phyloP scores from a whole-genome alignment of 139 green algal species.

The Chlorella sp. region DNA sequence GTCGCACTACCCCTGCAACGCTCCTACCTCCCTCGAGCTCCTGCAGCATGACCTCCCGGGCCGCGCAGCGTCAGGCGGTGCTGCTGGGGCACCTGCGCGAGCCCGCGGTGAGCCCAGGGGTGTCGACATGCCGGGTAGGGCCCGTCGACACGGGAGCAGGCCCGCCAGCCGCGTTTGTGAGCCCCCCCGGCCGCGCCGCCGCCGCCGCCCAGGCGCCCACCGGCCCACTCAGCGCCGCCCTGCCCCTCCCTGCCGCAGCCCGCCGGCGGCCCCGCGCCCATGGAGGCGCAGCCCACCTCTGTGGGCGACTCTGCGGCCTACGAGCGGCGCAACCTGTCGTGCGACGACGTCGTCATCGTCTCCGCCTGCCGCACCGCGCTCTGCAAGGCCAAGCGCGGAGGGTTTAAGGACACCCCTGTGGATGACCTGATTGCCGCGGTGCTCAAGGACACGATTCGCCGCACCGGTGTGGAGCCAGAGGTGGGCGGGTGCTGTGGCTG shows the following conservation, averaged over 20 bases:
- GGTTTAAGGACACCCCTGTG: conserved; percentile 90
- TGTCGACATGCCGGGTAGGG: no score
- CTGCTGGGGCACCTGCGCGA: conserved; percentile 50
- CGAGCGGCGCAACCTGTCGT: conserved; percentile 51
- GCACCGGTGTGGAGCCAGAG: conserved; percentile 76
- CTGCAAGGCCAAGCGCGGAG: conserved; percentile 88
- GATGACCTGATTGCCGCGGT: conserved; percentile 92
- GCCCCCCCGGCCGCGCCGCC: background rate
- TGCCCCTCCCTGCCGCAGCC: background rate
- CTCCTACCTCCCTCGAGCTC: no score
- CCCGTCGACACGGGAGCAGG: no score
- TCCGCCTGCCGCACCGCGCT: conserved; percentile 89
- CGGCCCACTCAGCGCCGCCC: background rate
- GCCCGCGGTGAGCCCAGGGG: conserved; percentile 6
- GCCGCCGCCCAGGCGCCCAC: background rate
- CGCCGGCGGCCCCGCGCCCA: background rate
- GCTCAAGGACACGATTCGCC: conserved; percentile 80
- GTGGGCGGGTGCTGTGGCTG: background rate
- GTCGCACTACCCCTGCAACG: no score
- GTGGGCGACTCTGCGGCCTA: conserved; percentile 90
- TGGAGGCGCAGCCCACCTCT: conserved; percentile 52
- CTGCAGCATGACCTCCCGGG: conserved; percentile 28
- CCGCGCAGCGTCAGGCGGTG: conserved; percentile 48
- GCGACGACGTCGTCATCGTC: conserved; percentile 94
- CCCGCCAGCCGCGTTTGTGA: background rate